phyloP scores from a whole-genome alignment of 2,329 filamentous ascomycete species.

The Colletotrichum eleusines region DNA sequence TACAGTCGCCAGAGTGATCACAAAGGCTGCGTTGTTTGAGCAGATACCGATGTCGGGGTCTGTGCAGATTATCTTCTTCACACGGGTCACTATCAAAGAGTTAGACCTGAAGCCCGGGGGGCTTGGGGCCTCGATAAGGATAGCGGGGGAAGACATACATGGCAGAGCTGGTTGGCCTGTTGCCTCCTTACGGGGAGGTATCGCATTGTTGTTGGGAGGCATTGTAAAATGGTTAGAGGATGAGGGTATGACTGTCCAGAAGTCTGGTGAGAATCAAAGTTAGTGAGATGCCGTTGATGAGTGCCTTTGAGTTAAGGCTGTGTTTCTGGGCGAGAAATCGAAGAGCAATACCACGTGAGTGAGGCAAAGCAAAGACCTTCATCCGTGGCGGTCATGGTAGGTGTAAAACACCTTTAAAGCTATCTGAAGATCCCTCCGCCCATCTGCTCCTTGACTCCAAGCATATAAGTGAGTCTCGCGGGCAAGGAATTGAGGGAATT shows the following conservation, averaged over 20 bases:
- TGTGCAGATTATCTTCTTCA: slow-evolving; percentile 93
- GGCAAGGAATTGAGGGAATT: background rate
- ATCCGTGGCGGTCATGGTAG: background rate
- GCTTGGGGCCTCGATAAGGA: slow-evolving; percentile 2
- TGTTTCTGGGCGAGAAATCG: background rate
- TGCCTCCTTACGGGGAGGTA: slow-evolving; percentile 82
- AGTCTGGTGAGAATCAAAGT: background rate
- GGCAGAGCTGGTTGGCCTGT: slow-evolving; percentile 89
- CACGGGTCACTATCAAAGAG: slow-evolving; percentile 78
- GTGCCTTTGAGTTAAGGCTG: slow-evolving; percentile 28
- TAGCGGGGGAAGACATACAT: slow-evolving; percentile 64
- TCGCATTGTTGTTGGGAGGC: slow-evolving; percentile 91
- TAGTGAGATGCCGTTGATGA: slow-evolving; percentile 43
- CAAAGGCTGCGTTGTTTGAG: slow-evolving; percentile 94
- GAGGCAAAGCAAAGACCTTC: background rate
- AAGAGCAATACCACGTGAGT: background rate
- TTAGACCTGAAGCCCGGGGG: slow-evolving; percentile 16
- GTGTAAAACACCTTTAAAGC: background rate
- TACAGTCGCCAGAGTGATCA: slow-evolving; percentile 91
- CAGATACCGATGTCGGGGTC: slow-evolving; percentile 89
- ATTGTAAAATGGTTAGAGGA: slow-evolving; percentile 60
- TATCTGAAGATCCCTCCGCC: background rate
- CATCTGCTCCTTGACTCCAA: background rate
- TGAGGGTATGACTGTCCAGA: background rate
- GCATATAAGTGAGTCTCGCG: background rate